These are phyloP conservation scores for Piloderma croceum DNA, from an alignment of 768 basidiomycete genomes.

Conservation along the genomic window DNA sequence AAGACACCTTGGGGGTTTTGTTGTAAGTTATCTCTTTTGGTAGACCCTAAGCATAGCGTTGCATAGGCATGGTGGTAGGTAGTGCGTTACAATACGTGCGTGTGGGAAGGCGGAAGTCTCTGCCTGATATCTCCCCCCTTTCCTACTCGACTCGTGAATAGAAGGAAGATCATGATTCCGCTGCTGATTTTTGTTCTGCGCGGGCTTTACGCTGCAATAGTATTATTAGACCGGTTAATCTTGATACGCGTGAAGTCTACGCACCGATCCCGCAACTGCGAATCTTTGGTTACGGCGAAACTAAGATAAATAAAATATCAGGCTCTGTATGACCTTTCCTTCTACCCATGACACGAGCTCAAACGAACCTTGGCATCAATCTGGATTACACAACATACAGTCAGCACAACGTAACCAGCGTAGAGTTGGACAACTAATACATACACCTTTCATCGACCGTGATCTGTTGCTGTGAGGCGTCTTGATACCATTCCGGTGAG, in stretches of 20 bases:
- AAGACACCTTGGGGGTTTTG: too few relatives aligned
- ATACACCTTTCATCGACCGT: slow-evolving; percentile 85
- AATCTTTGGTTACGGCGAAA: slow-evolving; percentile 80
- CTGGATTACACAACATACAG: slow-evolving; percentile 31
- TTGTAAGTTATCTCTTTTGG: too few relatives aligned
- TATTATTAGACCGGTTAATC: too few relatives aligned
- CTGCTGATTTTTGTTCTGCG: slow-evolving; percentile 48
- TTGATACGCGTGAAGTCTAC: too few relatives aligned
- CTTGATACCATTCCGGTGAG: slow-evolving; percentile 97
- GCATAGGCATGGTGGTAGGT: too few relatives aligned
- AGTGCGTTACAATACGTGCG: too few relatives aligned
- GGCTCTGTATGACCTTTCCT: slow-evolving; percentile 6
- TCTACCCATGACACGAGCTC: slow-evolving; percentile 4
- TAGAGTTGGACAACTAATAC: slow-evolving; percentile 29
- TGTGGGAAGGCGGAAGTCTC: too few relatives aligned
- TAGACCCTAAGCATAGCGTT: too few relatives aligned
- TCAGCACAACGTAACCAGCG: slow-evolving; percentile 4
- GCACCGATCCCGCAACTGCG: slow-evolving; percentile 70
- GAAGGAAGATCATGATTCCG: too few relatives aligned
- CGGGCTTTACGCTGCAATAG: slow-evolving; percentile 65
- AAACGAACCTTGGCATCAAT: slow-evolving; percentile 72
- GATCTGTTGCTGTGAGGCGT: slow-evolving; percentile 46
- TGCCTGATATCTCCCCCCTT: too few relatives aligned
- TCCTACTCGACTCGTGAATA: too few relatives aligned
- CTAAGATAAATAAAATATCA: slow-evolving; percentile 33